Evolutionary conservation across 2,329 filamentous ascomycete species (phyloP).

Genomic region (Penicillium occitanis): DNA sequence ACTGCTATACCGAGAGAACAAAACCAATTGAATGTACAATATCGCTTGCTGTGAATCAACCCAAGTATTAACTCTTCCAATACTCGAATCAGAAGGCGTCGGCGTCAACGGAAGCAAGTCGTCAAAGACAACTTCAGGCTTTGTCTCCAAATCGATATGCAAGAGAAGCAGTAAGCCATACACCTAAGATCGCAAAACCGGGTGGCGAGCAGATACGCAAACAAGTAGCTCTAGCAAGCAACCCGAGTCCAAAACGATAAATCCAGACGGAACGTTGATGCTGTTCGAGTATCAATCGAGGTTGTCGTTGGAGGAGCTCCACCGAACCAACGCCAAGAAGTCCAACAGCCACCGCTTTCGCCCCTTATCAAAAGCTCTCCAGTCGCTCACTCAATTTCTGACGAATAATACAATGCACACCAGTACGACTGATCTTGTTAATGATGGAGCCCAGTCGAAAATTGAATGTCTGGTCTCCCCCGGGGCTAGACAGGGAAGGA

Average conservation of each 20-base stretch:
- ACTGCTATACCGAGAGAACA: not conserved
- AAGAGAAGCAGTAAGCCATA: not conserved
- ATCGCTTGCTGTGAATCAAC: not conserved
- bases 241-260: not conserved
- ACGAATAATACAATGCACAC: not conserved
- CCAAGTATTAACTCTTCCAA: not conserved
- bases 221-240: not conserved
- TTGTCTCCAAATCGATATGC: not conserved
- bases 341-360: not conserved
- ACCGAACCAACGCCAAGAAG: not conserved
- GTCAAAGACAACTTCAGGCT: not conserved
- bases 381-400: not conserved
- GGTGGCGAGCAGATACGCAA: not conserved
- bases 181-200: too few relatives aligned
- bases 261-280: not conserved
- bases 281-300: not conserved
- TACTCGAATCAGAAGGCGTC: not conserved
- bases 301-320: not conserved
- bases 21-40: not conserved
- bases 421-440: not conserved
- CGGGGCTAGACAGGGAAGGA: not conserved
- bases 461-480: not conserved
- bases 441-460: not conserved
- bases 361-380: not conserved
- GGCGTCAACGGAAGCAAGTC: not conserved